These are phyloP conservation scores for Fusarium torreyae DNA, from an alignment of 2,329 filamentous ascomycete genomes.

Conservation along the genomic window DNA sequence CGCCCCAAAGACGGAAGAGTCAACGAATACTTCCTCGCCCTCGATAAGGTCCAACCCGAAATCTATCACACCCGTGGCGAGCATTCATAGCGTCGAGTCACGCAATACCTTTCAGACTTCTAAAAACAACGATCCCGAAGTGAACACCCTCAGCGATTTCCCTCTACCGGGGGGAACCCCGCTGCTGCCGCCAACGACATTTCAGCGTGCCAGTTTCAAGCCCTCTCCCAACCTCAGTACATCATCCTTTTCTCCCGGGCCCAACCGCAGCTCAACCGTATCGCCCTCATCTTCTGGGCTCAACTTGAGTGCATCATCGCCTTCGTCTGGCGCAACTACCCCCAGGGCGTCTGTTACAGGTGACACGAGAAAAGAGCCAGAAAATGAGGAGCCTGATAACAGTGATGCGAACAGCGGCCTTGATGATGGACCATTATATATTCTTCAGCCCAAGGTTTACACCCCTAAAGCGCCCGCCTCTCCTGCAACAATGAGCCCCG, in stretches of 20 bases:
- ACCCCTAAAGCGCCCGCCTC: conserved; percentile 68
- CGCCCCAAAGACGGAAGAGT: conserved; percentile 20
- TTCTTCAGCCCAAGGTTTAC: conserved; percentile 72
- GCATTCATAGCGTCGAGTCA: conserved; percentile 42
- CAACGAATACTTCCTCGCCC: conserved; percentile 20
- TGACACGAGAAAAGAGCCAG: conserved; percentile 20
- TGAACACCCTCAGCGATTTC: conserved; percentile 48
- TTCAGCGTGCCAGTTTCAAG: conserved; percentile 34
- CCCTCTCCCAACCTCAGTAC: conserved; percentile 27
- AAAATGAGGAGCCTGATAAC: conserved; percentile 24
- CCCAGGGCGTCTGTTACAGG: conserved; percentile 26
- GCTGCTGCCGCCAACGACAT: conserved; percentile 45
- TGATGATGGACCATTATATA: conserved; percentile 62
- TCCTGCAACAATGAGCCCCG: conserved; percentile 57
- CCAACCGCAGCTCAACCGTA: conserved; percentile 27
- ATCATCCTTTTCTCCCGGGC: conserved; percentile 25
- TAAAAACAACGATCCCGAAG: conserved; percentile 34
- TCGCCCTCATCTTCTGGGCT: conserved; percentile 35
- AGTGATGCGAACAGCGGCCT: conserved; percentile 29
- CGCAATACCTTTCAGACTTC: conserved; percentile 25
- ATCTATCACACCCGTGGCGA: conserved; percentile 35
- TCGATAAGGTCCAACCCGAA: conserved; percentile 26
- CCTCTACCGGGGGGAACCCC: conserved; percentile 48
- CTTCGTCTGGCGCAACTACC: conserved; percentile 27
- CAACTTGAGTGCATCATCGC: conserved; percentile 10